These are phyloP conservation scores for Solanum hybrid DNA, from an alignment of 305 asterid genomes.

Conservation along the genomic window DNA sequence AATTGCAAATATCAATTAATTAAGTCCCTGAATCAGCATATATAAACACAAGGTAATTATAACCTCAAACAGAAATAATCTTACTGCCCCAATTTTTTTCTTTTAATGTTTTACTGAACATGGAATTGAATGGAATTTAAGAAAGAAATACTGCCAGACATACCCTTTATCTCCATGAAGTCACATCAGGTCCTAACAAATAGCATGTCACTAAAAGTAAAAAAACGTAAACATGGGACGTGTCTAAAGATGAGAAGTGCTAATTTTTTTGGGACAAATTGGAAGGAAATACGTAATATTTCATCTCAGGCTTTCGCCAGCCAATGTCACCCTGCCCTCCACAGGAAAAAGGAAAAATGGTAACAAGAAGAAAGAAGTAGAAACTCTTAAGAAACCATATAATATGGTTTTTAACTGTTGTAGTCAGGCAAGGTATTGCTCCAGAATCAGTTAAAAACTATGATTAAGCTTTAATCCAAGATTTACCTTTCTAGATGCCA, in stretches of 20 bases:
- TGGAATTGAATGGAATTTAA: not conserved
- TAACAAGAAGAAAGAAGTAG: not conserved
- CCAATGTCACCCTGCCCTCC: not conserved
- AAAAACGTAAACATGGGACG: not conserved
- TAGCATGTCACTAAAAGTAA: not conserved
- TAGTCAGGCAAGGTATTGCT: not conserved
- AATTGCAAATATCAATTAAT: not conserved
- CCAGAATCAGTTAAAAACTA: not conserved
- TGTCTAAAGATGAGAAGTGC: not conserved
- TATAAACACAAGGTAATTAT: not conserved
- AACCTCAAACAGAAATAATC: not conserved
- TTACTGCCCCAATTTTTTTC: not conserved
- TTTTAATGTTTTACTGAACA: not conserved
- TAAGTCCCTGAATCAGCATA: slow-evolving; percentile 5
- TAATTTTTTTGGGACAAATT: not conserved
- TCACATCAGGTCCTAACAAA: not conserved
- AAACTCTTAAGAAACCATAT: not conserved
- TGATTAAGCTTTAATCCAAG: not conserved
- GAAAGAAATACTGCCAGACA: not conserved
- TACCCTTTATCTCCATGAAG: not conserved
- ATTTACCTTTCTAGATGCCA: slow-evolving; percentile 93
- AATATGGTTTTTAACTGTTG: not conserved
- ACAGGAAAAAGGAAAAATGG: not conserved
- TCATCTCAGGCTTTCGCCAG: not conserved
- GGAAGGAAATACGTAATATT: not conserved